These are phyloP conservation scores for Xylaria polymorpha DNA, from an alignment of 2,329 filamentous ascomycete species.

Conservation along the genomic window DNA sequence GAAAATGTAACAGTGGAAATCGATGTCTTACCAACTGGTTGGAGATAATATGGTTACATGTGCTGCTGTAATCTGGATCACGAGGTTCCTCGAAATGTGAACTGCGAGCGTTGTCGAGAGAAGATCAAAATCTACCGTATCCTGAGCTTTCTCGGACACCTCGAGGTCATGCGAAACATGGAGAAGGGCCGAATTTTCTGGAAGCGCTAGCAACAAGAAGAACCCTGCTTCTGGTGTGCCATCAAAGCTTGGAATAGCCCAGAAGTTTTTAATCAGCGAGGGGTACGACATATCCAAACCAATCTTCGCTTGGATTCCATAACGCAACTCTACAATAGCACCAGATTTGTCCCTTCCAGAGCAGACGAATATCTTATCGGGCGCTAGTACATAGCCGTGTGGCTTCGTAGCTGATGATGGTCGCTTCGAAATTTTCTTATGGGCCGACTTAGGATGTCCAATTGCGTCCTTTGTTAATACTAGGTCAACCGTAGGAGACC, in stretches of 20 bases:
- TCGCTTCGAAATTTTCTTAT: slow-evolving; percentile 62
- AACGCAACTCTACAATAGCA: slow-evolving; percentile 74
- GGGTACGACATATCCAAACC: slow-evolving; percentile 66
- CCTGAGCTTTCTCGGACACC: slow-evolving; percentile 56
- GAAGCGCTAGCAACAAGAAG: slow-evolving; percentile 61
- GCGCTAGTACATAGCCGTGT: slow-evolving; percentile 47
- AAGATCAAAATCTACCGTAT: slow-evolving; percentile 62
- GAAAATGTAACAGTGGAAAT: slow-evolving; percentile 22
- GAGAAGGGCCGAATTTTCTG: slow-evolving; percentile 61
- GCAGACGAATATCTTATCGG: slow-evolving; percentile 74
- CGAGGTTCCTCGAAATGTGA: slow-evolving; percentile 51
- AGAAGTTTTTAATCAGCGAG: slow-evolving; percentile 62
- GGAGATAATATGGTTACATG: slow-evolving; percentile 56
- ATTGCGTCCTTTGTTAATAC: slow-evolving; percentile 57
- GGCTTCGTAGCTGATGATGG: slow-evolving; percentile 47
- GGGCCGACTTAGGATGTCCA: slow-evolving; percentile 41
- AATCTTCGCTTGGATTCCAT: slow-evolving; percentile 76
- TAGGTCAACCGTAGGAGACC: slow-evolving; percentile 69
- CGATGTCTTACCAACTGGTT: slow-evolving; percentile 52
- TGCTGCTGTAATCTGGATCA: slow-evolving; percentile 67
- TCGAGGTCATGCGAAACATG: slow-evolving; percentile 62
- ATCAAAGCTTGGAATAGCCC: slow-evolving; percentile 58
- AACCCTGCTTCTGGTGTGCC: slow-evolving; percentile 47
- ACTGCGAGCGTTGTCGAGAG: slow-evolving; percentile 63
- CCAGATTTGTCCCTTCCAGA: slow-evolving; percentile 72